Conservation (phyloP, 164 flowering plant species). For the Echeveria elegans region DNA sequence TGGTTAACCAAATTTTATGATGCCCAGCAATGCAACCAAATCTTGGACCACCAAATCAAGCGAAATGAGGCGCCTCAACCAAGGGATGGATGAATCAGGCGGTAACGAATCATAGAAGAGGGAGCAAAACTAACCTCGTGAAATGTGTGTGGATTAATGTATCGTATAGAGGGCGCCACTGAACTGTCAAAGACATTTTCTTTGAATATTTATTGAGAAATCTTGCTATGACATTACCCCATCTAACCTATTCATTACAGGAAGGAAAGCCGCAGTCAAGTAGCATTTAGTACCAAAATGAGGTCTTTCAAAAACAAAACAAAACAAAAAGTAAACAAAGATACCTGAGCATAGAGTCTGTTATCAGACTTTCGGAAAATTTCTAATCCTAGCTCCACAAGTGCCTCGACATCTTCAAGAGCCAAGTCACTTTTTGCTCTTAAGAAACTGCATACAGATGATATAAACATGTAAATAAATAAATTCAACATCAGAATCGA, state of each 20-base stretch:
- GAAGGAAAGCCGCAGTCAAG: constrained; percentile 7
- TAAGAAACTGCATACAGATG: constrained; percentile 45
- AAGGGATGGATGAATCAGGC: background rate
- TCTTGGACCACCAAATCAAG: background rate
- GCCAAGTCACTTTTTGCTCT: constrained; percentile 85
- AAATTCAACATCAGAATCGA: too few relatives aligned
- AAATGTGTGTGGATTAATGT: constrained; percentile 72
- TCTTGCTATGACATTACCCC: constrained; percentile 76
- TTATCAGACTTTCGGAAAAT: constrained; percentile 46
- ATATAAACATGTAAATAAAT: too few relatives aligned
- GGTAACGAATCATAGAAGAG: background rate
- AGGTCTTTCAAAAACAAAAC: background rate
- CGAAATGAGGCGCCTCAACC: background rate
- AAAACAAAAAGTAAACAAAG: background rate
- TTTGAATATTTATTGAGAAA: constrained; percentile 67
- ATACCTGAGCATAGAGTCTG: constrained; percentile 82
- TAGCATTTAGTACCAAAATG: background rate
- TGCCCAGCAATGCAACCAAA: too few relatives aligned
- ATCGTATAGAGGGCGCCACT: constrained; percentile 90
- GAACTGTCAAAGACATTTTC: constrained; percentile 61
- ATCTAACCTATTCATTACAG: constrained; percentile 63
- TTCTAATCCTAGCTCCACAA: constrained; percentile 57
- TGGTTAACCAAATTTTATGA: background rate
- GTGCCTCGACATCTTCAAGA: constrained; percentile 53
- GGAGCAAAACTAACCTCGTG: constrained; percentile 39